phyloP scores from a whole-genome alignment of 2,329 filamentous ascomycete genomes.

The Colletotrichum neosansevieriae region DNA sequence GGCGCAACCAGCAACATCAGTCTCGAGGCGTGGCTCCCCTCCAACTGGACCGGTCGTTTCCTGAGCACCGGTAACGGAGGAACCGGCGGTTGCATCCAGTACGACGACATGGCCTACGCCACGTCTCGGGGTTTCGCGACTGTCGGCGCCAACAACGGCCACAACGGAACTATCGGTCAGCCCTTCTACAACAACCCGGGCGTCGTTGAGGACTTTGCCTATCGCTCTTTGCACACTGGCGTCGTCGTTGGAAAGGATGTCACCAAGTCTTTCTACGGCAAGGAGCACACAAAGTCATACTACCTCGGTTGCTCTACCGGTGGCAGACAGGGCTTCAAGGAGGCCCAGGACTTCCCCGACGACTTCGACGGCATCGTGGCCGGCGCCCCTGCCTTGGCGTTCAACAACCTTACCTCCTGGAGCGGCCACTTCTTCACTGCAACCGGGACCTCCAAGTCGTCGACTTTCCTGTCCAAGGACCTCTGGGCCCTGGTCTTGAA shows the following conservation, averaged over 20 bases:
- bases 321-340: conserved; percentile 62
- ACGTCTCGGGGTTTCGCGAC: conserved; percentile 56
- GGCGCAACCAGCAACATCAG: conserved; percentile 58
- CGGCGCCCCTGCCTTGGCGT: conserved; percentile 55
- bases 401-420: conserved; percentile 53
- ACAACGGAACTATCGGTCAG: conserved; percentile 55
- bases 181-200: conserved; percentile 53
- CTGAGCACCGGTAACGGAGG: conserved; percentile 63
- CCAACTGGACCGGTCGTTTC: conserved; percentile 58
- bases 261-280: conserved; percentile 60
- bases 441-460: conserved; percentile 55
- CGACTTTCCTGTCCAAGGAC: conserved; percentile 49
- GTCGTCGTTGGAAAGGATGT: conserved; percentile 57
- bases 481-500: conserved; percentile 33
- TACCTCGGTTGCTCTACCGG: conserved; percentile 65
- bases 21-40: conserved; percentile 61
- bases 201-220: conserved; percentile 52
- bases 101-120: conserved; percentile 58
- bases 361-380: conserved; percentile 60
- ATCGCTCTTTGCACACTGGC: conserved; percentile 49
- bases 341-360: conserved; percentile 59
- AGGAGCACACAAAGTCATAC: conserved; percentile 53
- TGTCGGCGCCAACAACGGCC: conserved; percentile 62
- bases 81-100: conserved; percentile 59
- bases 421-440: conserved; percentile 49